These are phyloP conservation scores for Phaseolus lunatus DNA, from an alignment of 306 rosid genomes.

Conservation along the genomic window DNA sequence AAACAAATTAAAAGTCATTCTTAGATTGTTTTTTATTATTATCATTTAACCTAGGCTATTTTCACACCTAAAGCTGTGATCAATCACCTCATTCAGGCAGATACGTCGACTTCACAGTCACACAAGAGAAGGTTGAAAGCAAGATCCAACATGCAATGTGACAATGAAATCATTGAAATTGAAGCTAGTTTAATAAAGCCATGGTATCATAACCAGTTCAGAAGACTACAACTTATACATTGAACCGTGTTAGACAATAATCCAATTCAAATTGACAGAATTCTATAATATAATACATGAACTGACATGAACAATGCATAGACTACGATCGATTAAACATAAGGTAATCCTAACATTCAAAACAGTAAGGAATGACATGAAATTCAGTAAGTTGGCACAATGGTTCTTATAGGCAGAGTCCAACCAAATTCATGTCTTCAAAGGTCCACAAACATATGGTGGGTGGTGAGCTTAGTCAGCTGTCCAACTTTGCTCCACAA, in stretches of 20 bases:
- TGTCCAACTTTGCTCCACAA: conserved; percentile 98
- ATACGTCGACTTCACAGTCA: background rate
- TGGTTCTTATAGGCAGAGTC: conserved; percentile 39
- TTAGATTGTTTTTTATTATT: too few relatives aligned
- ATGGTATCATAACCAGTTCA: conserved; percentile 18
- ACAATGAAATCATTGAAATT: background rate
- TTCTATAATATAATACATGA: conserved; percentile 58
- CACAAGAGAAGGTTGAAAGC: background rate
- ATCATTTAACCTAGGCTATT: too few relatives aligned
- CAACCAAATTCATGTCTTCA: conserved; percentile 47
- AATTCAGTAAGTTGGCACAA: conserved; percentile 50
- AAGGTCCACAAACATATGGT: background rate
- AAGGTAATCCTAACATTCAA: conserved; percentile 39
- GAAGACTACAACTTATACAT: conserved; percentile 41
- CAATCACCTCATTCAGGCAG: too few relatives aligned
- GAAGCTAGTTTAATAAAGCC: conserved; percentile 6
- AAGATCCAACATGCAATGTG: background rate
- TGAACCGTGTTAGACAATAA: conserved; percentile 45
- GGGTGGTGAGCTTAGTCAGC: conserved; percentile 62
- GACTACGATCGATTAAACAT: conserved; percentile 43
- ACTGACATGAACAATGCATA: conserved; percentile 37
- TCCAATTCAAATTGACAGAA: conserved; percentile 43
- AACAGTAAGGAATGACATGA: conserved; percentile 43
- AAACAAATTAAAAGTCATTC: too few relatives aligned
- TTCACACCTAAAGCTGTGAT: too few relatives aligned